A percentile compares a stretch with the other conserved stretches of the same genome.
phyloP scores from a whole-genome alignment of 2,329 filamentous ascomycete genomes.

The Ophiocordyceps camponoti-floridani region DNA sequence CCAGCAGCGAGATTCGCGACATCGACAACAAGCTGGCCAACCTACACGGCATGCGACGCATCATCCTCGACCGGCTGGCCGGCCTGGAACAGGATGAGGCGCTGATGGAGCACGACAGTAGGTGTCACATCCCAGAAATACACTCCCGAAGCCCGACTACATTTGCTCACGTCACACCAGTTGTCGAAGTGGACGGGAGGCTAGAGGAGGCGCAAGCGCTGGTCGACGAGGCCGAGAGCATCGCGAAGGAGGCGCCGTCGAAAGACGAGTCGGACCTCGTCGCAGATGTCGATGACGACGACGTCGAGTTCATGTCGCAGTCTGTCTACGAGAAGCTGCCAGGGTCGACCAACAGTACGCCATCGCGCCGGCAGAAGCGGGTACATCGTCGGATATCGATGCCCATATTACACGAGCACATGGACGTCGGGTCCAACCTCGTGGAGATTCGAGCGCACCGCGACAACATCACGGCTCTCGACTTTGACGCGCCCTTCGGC shows the following conservation, averaged over 20 bases:
- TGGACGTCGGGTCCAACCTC: slow-evolving; percentile 76
- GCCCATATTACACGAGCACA: slow-evolving; percentile 89
- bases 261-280: slow-evolving; percentile 35
- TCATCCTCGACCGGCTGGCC: slow-evolving; percentile 75
- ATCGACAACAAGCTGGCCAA: slow-evolving; percentile 96
- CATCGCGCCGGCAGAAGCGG: slow-evolving; percentile 28
- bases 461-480: slow-evolving; percentile 74
- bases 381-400: slow-evolving; percentile 62
- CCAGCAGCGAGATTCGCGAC: slow-evolving; percentile 84
- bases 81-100: slow-evolving; percentile 80
- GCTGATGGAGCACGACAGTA: slow-evolving; percentile 74
- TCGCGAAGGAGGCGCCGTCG: slow-evolving; percentile 31
- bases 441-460: slow-evolving; percentile 77
- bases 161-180: slow-evolving; percentile 17
- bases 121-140: slow-evolving; percentile 12
- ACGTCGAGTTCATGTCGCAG: slow-evolving; percentile 75
- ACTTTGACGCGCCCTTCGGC: slow-evolving; percentile 95
- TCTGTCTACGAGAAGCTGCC: slow-evolving; percentile 92
- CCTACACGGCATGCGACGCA: slow-evolving; percentile 78
- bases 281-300: slow-evolving; percentile 29
- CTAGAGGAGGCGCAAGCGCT: slow-evolving; percentile 44
- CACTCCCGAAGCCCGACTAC: slow-evolving; percentile 11
- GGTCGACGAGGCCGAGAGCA: slow-evolving; percentile 37
- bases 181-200: slow-evolving; percentile 42
- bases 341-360: slow-evolving; percentile 27